Base-by-base conservation (phyloP, 768 basidiomycete genomes). In the Rhizopogon vesiculosus region DNA sequence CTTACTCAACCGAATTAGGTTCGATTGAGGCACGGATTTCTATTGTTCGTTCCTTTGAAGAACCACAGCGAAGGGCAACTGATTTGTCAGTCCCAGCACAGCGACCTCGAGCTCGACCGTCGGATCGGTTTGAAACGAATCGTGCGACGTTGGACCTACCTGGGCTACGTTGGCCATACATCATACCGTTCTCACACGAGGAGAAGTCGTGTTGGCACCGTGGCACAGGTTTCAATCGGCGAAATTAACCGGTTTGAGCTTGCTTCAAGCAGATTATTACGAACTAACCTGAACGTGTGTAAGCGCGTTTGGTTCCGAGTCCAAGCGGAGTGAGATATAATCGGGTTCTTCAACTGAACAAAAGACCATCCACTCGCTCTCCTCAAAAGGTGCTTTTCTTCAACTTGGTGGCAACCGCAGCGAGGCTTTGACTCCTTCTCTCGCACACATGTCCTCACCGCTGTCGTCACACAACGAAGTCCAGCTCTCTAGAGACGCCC, bases 401-500 rank as follows among this genome's bases (percentile, higher is more conserved):
- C 5, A 18, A 41, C n/a, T 41, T 38, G 48, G 48, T 49, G 35
- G 22, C 15, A 35, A 35, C 22, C 19, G 35, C 16, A 41, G 8
- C 48, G 48, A 49, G 48, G 48, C 48, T 49, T 15, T 10, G 31
- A 33, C 31, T 33, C 13, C 5, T 49, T 49, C 9, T 22, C 19
- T 6, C 1, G 16, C 35, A 22, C 35, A 22, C 55, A 69, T 69
- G 67, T 42, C 55, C 45, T 35, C 52, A 33, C 50, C 25, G 7
- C 39, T 51, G 22, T 33, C 41, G 22, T 49, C 63, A 46, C 66
- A 72, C 62, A 77, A 77, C 62, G 64, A 73, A 7, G 64, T 73
- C 31, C 68, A 66, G 9, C 66, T 77, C 41, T 64, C 58, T 33
- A 56, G 60, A 19, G 2, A 48, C 0, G 67, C 68, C 52, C 79